Conservation (phyloP, 371 early-diverging fungal species). For the Phascolomyces articulosus region DNA sequence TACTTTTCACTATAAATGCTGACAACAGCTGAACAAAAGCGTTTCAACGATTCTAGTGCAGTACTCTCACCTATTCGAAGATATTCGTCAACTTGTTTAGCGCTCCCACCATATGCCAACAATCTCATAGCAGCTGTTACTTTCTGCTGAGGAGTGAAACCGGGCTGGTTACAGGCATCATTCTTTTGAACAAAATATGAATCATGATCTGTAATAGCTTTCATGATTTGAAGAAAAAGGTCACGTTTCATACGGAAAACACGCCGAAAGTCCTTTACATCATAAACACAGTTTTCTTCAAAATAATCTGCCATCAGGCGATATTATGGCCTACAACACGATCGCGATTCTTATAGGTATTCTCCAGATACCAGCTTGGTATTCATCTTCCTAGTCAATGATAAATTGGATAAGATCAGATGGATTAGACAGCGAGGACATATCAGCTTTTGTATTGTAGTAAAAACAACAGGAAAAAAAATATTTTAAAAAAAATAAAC, state of each 20-base stretch:
- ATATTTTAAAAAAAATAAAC: no score
- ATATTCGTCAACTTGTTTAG: not conserved
- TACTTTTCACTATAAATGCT: not conserved
- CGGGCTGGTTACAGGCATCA: not conserved
- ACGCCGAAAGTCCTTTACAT: not conserved
- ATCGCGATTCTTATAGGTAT: no score
- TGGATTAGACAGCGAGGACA: no score
- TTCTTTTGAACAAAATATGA: not conserved
- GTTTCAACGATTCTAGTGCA: not conserved
- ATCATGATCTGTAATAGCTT: not conserved
- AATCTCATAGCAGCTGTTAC: conserved; percentile 2
- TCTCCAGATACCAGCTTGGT: no score
- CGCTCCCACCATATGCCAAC: conserved; percentile 3
- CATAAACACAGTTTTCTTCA: no score
- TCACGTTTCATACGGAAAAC: not conserved
- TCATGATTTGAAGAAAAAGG: not conserved
- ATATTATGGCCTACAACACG: no score
- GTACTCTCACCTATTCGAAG: not conserved
- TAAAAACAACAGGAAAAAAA: no score
- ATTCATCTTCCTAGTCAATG: no score
- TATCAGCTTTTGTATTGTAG: no score
- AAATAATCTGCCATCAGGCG: not conserved
- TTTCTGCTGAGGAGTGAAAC: not conserved
- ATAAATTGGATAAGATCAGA: no score
- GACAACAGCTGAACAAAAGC: not conserved